These are phyloP conservation scores for Penicillium manginii DNA, from an alignment of 495 filamentous ascomycete genomes.

Conservation along the genomic window DNA sequence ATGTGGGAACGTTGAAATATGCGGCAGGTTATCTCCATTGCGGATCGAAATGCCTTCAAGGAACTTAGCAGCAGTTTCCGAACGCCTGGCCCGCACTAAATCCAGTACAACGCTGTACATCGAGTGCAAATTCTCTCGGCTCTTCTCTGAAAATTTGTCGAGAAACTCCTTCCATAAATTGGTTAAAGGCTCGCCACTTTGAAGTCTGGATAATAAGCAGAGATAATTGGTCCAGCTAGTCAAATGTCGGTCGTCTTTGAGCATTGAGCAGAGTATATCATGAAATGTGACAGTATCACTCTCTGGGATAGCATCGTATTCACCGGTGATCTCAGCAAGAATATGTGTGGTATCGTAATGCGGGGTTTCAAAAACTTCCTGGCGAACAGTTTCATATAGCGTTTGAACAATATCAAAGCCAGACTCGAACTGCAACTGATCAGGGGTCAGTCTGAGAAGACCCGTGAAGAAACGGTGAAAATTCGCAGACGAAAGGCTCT, in stretches of 20 bases:
- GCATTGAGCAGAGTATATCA: conserved; percentile 18
- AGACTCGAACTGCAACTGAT: conserved; percentile 1
- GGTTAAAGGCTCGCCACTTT: conserved; percentile 16
- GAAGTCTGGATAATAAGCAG: conserved; percentile 28
- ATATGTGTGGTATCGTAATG: conserved; percentile 28
- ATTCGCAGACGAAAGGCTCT: conserved; percentile 30
- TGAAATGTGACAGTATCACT: conserved; percentile 18
- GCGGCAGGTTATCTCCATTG: conserved; percentile 27
- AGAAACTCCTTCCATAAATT: conserved; percentile 29
- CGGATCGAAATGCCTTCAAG: conserved; percentile 33
- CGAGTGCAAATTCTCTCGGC: conserved; percentile 8
- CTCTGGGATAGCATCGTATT: conserved; percentile 8
- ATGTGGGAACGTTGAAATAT: conserved; percentile 22
- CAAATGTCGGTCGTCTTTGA: not conserved
- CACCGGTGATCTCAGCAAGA: conserved; percentile 32
- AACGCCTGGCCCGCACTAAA: conserved; percentile 21
- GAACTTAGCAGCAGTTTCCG: conserved; percentile 25
- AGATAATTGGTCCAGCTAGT: conserved; percentile 17
- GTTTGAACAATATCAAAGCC: conserved; percentile 23
- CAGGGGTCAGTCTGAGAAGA: not conserved
- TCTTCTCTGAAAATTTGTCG: conserved; percentile 6
- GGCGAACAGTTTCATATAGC: conserved; percentile 24
- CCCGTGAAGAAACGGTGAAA: conserved; percentile 29
- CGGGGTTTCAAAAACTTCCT: conserved; percentile 27
- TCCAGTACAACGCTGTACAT: conserved; percentile 31